A percentile compares a stretch with the other conserved stretches of the same genome.
Evolutionary conservation across 2,329 filamentous ascomycete species (phyloP).

Genomic region (Falciphora oryzae): DNA sequence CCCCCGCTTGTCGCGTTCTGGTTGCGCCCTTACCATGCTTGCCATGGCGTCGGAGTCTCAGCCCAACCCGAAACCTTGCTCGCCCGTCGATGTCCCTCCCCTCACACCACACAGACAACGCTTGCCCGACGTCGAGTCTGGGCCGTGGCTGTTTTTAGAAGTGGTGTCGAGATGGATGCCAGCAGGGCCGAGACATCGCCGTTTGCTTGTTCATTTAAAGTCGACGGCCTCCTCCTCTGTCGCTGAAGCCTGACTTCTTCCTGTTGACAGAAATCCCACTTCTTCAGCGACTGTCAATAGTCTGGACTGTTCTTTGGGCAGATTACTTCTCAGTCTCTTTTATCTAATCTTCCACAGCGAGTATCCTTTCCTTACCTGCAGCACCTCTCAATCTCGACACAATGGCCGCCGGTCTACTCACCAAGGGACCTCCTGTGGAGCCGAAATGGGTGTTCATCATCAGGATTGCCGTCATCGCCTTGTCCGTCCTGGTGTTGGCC

Average conservation of each 20-base stretch:
- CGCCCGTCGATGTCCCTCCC: too few relatives aligned
- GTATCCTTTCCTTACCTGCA: neutral
- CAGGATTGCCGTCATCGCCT: neutral
- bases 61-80: neutral
- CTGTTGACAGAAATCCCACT: neutral
- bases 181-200: neutral
- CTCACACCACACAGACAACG: too few relatives aligned
- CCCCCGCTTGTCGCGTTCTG: too few relatives aligned
- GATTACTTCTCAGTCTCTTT: neutral
- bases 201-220: neutral
- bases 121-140: neutral
- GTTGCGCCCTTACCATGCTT: neutral
- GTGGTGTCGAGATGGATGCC: neutral
- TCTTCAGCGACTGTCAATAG: neutral
- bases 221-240: too few relatives aligned
- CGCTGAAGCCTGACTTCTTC: too few relatives aligned
- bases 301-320: neutral
- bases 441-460: conserved; percentile 5
- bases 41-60: neutral
- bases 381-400: neutral
- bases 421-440: neutral
- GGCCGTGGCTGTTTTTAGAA: neutral
- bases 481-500: neutral
- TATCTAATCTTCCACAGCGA: neutral
- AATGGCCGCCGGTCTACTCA: conserved; percentile 1